Percentiles rank a stretch among this genome's conserved stretches.
Evolutionary conservation across 2,329 filamentous ascomycete genomes (phyloP).

Genomic region (Cordyceps militaris): DNA sequence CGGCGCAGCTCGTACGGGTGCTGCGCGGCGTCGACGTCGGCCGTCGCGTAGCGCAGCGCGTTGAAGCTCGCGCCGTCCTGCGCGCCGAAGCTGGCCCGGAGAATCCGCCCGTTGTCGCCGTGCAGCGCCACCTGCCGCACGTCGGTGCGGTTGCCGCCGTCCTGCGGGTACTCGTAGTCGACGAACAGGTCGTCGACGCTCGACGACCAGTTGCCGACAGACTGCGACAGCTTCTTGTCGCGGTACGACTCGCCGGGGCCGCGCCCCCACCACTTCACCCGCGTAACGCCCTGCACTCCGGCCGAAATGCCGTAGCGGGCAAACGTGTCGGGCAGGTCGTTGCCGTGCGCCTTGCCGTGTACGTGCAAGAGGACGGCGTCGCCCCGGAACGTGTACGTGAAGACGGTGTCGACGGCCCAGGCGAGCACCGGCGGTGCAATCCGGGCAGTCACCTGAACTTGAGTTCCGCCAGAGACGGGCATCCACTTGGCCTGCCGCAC

Average conservation of each 20-base stretch:
- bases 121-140: constrained; percentile 51
- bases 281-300: constrained; percentile 31
- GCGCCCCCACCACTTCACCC: constrained; percentile 57
- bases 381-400: constrained; percentile 48
- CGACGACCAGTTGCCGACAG: constrained; percentile 43
- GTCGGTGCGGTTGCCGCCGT: constrained; percentile 58
- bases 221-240: constrained; percentile 57
- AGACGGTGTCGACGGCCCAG: constrained; percentile 47
- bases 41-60: constrained; percentile 46
- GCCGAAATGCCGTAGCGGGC: constrained; percentile 56
- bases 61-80: constrained; percentile 48
- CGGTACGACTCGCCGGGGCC: constrained; percentile 60
- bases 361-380: constrained; percentile 43
- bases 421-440: constrained; percentile 57
- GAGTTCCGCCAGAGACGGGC: constrained; percentile 23
- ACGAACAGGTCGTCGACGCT: constrained; percentile 47
- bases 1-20: constrained; percentile 56
- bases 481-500: constrained; percentile 29
- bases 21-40: constrained; percentile 44
- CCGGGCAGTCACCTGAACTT: constrained; percentile 42
- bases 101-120: constrained; percentile 25
- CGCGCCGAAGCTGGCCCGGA: constrained; percentile 40
- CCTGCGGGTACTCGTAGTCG: constrained; percentile 62
- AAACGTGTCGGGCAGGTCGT: constrained; percentile 47
- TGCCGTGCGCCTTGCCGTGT: constrained; percentile 39